These are phyloP conservation scores for Cardiospermum halicacabum DNA, from an alignment of 345 rosid genomes.

Conservation along the genomic window DNA sequence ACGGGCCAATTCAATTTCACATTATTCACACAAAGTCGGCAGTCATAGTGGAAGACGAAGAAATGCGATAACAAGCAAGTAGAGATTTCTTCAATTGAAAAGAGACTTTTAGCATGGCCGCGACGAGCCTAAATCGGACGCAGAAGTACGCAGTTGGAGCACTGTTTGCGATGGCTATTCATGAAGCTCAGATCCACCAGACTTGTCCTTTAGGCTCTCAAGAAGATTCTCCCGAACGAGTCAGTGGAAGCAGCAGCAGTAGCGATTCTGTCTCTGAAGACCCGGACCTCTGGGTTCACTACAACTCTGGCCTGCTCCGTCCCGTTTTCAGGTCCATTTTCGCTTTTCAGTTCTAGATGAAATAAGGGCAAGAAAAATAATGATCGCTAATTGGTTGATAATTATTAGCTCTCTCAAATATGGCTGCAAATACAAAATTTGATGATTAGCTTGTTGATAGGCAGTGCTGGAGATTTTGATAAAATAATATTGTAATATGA, in stretches of 20 bases:
- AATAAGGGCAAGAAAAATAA: too few species aligned
- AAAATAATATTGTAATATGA: too few species aligned
- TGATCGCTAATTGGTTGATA: too few species aligned
- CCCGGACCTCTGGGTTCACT: constrained; percentile 79
- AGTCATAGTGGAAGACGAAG: too few species aligned
- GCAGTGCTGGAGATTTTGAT: too few species aligned
- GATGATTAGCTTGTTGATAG: too few species aligned
- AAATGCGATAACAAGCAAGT: neutral
- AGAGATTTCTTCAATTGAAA: neutral
- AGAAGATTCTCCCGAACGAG: constrained; percentile 29
- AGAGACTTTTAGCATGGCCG: constrained; percentile 5
- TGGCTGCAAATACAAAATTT: too few species aligned
- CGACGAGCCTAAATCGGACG: constrained; percentile 45
- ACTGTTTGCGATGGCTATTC: constrained; percentile 68
- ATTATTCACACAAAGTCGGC: too few species aligned
- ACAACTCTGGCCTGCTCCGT: constrained; percentile 68
- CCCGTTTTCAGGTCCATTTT: constrained; percentile 70
- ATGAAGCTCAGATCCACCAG: constrained; percentile 90
- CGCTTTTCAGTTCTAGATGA: neutral
- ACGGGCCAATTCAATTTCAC: too few species aligned
- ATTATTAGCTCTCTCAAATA: too few species aligned
- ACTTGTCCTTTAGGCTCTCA: constrained; percentile 57
- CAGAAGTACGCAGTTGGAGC: constrained; percentile 83
- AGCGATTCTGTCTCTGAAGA: constrained; percentile 77
- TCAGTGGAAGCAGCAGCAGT: constrained; percentile 47